Base-by-base conservation (phyloP, 345 rosid genomes). In the Acer saccharum region DNA sequence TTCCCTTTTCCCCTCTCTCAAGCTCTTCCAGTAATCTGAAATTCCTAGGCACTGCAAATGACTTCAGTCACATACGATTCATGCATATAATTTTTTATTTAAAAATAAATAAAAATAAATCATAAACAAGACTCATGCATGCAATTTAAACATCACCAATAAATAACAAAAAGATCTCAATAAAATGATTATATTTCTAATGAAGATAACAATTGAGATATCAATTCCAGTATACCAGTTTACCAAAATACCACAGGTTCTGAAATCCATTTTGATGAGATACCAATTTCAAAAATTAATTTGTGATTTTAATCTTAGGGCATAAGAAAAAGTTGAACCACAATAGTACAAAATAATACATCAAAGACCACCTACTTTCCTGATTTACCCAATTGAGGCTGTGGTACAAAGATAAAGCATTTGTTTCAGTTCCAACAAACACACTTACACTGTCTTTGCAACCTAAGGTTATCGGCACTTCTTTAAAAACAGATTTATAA, bases 1-100 rank as follows among this genome's bases (percentile, higher is more conserved):
- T 94, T 65, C 98, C 86, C 81, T 85, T 91, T 84, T 91, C 95
- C 12, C 95, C 95, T 80, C 95, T 88, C 89, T 91, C 93, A 52
- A 91, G 93, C 88, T 91, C 95, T 84, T 91, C 95, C 77, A 91
- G 80, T 80, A 91, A 83, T 85, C 89, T 86, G 83, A 91, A 91
- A 77, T 83, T 91, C 81, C 95, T 83, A 10, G 95, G 95, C 76
- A 89, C 95, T 91, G 89, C 82, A 85, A 50, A 75, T 13, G 12
- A 64, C 55, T 27, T 77, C 65, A 76, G 77, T 71, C 75, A 62
- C 25, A 63, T 20, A 60, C 12, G 4, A 58, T 1, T 57, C 23
- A 0, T 57, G 23, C 7, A 57, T 54, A 12, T 54, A 54, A 54
- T 16, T 14, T 12, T 54, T 12, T 12, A 10, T 54, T 43, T 29